phyloP scores from a whole-genome alignment of 768 basidiomycete genomes.

The Serendipita indica region DNA sequence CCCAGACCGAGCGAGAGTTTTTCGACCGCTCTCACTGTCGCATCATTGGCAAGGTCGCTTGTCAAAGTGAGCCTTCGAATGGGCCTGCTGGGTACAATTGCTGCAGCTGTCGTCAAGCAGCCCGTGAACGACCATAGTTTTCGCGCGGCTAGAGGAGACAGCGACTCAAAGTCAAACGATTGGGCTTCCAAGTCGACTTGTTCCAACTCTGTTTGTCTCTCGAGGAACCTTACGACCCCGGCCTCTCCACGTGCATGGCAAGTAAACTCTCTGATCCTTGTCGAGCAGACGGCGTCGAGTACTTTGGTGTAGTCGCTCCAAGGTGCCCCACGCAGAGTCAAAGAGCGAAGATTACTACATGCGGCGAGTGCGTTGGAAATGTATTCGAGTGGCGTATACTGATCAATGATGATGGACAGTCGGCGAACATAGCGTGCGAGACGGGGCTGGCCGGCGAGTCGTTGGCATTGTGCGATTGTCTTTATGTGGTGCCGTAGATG shows the following conservation, averaged over 20 bases:
- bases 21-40: not conserved
- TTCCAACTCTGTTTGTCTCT: not conserved
- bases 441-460: not conserved
- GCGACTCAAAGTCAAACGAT: not conserved
- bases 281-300: not conserved
- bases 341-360: slow-evolving; percentile 2
- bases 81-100: not conserved
- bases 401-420: slow-evolving; percentile 7
- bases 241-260: slow-evolving; percentile 6
- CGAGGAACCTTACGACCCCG: slow-evolving; percentile 2
- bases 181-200: slow-evolving; percentile 5
- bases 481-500: slow-evolving; percentile 11
- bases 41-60: not conserved
- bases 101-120: not conserved
- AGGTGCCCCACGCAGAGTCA: not conserved
- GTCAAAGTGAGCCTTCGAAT: not conserved
- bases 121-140: not conserved
- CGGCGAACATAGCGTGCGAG: slow-evolving; percentile 2
- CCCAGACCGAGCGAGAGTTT: not conserved
- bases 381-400: slow-evolving; percentile 5
- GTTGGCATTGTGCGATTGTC: not conserved
- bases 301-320: slow-evolving; percentile 8
- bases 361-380: not conserved
- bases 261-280: not conserved
- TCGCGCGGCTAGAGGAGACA: not conserved